Evolutionary conservation across 768 basidiomycete species (phyloP).

Genomic region (Dentipellis fragilis): DNA sequence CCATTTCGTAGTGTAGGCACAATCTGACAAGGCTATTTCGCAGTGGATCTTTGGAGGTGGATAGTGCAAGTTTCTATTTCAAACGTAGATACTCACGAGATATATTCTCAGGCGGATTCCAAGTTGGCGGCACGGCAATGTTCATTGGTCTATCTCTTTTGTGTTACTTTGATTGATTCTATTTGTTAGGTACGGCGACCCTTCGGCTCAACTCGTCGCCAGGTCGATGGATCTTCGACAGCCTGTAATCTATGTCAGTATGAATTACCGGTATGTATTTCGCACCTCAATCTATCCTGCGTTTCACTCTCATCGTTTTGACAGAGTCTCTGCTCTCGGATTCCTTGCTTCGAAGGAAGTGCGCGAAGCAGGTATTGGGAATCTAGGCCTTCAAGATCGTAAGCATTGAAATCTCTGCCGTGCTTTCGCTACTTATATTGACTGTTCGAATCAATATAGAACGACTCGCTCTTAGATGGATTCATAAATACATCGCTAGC

Average conservation of each 20-base stretch:
- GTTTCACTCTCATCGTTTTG: neutral
- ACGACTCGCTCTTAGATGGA: slow-evolving; percentile 49
- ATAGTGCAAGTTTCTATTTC: neutral
- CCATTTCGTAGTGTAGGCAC: neutral
- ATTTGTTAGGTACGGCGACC: neutral
- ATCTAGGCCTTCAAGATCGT: slow-evolving; percentile 59
- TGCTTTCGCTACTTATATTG: neutral
- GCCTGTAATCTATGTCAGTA: slow-evolving; percentile 17
- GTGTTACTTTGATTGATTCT: neutral
- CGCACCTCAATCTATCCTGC: neutral
- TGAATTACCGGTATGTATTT: slow-evolving; percentile 16
- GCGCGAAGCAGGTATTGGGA: slow-evolving; percentile 41
- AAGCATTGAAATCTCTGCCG: slow-evolving; percentile 17
- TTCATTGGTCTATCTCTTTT: neutral
- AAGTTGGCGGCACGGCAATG: neutral
- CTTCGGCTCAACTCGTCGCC: slow-evolving; percentile 9
- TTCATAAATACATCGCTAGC: slow-evolving; percentile 49
- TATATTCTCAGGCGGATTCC: neutral
- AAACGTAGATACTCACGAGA: neutral
- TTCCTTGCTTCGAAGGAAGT: slow-evolving; percentile 44
- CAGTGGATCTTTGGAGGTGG: slow-evolving; percentile 17
- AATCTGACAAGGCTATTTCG: neutral
- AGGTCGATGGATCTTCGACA: slow-evolving; percentile 14
- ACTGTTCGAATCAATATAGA: slow-evolving; percentile 23
- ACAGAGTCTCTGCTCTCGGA: slow-evolving; percentile 26